These are phyloP conservation scores for Rosa chinensis DNA, from an alignment of 306 rosid genomes.

Conservation along the genomic window DNA sequence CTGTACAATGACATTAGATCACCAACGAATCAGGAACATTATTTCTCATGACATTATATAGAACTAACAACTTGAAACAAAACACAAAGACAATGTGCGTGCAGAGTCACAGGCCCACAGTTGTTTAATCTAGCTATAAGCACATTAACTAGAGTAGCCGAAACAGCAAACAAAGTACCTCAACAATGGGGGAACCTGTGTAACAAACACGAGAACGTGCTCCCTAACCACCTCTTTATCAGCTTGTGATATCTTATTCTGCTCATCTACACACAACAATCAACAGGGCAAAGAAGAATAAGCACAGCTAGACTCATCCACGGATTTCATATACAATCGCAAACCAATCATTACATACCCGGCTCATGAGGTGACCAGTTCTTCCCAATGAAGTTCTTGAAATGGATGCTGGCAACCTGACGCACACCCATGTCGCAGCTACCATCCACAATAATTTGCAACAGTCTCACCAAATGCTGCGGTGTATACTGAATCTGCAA, in stretches of 20 bases:
- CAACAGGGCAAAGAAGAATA: conserved; percentile 17
- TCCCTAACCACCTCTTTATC: conserved; percentile 85
- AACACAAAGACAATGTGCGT: not conserved
- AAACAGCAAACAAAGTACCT: conserved; percentile 45
- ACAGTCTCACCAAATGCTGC: conserved; percentile 86
- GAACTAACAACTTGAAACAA: not conserved
- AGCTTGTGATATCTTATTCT: conserved; percentile 60
- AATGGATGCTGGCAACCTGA: conserved; percentile 96
- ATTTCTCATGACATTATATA: not conserved
- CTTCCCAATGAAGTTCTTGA: conserved; percentile 88
- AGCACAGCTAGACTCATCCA: conserved; percentile 10
- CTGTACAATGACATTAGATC: conserved; percentile 40
- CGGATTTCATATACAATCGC: conserved; percentile 2
- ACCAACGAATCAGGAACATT: not conserved
- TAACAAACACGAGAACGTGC: conserved; percentile 74
- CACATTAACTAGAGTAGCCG: not conserved
- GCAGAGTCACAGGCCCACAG: not conserved
- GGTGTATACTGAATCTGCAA: conserved; percentile 85
- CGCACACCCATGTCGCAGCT: conserved; percentile 83
- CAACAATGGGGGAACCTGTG: conserved; percentile 83
- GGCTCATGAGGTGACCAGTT: conserved; percentile 84
- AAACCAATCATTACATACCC: conserved; percentile 45
- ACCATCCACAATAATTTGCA: conserved; percentile 86
- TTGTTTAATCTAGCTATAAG: not conserved
- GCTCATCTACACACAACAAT: conserved; percentile 50